A percentile compares a stretch with the other conserved stretches of the same genome.
Conservation (phyloP, 768 basidiomycete genomes). For the Tylopilus sp. region DNA sequence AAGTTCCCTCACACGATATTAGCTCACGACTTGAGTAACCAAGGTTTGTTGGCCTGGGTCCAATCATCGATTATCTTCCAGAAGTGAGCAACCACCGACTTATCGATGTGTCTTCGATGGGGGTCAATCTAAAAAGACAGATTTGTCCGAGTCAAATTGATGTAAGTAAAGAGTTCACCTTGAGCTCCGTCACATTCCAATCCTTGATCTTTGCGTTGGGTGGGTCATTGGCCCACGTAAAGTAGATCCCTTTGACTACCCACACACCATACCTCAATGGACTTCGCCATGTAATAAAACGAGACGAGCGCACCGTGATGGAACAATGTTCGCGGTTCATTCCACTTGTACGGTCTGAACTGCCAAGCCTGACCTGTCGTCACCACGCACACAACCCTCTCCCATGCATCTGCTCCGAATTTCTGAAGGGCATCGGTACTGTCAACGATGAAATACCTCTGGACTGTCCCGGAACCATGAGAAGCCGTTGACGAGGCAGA, state of each 20-base stretch:
- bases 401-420: slow-evolving; percentile 93
- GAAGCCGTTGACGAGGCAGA: slow-evolving; percentile 9
- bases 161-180: slow-evolving; percentile 41
- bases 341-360: slow-evolving; percentile 96
- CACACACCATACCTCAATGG: background rate
- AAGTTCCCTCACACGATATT: too few relatives aligned
- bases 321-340: slow-evolving; percentile 86
- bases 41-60: slow-evolving; percentile 78
- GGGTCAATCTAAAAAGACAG: slow-evolving; percentile 71
- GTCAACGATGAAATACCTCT: slow-evolving; percentile 86
- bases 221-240: slow-evolving; percentile 92
- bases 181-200: slow-evolving; percentile 96
- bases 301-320: slow-evolving; percentile 66
- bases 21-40: slow-evolving; percentile 50
- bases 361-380: slow-evolving; percentile 99
- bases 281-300: background rate
- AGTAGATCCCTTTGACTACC: slow-evolving; percentile 90
- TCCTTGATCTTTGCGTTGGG: slow-evolving; percentile 86
- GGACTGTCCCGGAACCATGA: slow-evolving; percentile 34
- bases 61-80: slow-evolving; percentile 91
- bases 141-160: background rate
- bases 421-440: slow-evolving; percentile 89
- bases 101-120: slow-evolving; percentile 86
- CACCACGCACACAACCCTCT: slow-evolving; percentile 95
- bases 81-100: slow-evolving; percentile 91